Percentiles rank a stretch among this genome's conserved stretches.
Conservation (phyloP, 176 grass and related monocot species). For the Musa itinerans region DNA sequence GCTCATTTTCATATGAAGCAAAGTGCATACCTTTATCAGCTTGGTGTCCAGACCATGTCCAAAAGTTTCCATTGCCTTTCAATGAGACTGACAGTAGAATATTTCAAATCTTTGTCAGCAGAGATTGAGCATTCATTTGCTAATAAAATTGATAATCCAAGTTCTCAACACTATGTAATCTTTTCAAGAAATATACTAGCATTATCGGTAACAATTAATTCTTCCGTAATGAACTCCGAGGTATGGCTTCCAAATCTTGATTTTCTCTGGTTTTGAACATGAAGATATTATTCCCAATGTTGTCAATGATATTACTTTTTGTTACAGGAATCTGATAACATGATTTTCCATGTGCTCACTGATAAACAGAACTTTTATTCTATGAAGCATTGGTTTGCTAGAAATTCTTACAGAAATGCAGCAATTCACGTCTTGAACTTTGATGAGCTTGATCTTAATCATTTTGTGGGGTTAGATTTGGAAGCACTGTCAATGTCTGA, state of each 20-base stretch:
- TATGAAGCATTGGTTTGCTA: background rate
- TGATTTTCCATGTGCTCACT: background rate
- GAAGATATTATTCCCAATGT: background rate
- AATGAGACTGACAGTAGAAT: conserved; percentile 2
- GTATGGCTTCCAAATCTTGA: background rate
- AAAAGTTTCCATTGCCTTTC: background rate
- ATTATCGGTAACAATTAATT: background rate
- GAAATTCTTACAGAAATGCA: background rate
- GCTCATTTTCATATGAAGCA: conserved; percentile 1
- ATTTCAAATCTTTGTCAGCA: background rate
- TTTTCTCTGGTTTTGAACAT: background rate
- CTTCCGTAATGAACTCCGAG: background rate
- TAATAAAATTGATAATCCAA: background rate
- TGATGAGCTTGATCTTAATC: background rate
- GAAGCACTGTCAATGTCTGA: background rate
- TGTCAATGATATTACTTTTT: background rate
- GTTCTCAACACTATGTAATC: background rate
- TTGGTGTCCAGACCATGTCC: background rate
- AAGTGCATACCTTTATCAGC: background rate
- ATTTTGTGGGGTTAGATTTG: background rate
- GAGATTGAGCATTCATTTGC: background rate
- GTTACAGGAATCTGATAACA: background rate
- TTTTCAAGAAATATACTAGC: conserved; percentile 1
- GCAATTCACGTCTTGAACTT: background rate
- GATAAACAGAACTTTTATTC: background rate